These are phyloP conservation scores for Pestalotiopsis fici DNA, from an alignment of 2,329 filamentous ascomycete genomes.

Conservation along the genomic window DNA sequence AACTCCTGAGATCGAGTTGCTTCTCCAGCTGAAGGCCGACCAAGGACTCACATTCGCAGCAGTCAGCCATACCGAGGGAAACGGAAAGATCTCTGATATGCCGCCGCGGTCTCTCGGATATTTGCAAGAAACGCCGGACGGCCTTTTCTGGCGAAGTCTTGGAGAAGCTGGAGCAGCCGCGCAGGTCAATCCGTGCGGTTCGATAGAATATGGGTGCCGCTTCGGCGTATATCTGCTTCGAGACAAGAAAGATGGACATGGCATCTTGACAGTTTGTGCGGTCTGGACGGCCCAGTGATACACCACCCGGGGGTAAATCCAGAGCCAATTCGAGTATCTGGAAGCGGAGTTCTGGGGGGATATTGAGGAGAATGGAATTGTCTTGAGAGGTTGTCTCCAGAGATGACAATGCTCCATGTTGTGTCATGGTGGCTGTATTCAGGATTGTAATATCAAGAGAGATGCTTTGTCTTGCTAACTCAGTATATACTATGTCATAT, in stretches of 20 bases:
- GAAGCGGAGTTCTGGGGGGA: background rate
- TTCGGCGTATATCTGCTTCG: background rate
- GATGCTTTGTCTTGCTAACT: background rate
- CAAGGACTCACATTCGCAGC: background rate
- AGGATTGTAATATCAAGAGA: background rate
- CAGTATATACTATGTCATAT: background rate
- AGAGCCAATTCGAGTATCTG: background rate
- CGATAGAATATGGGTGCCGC: constrained; percentile 1
- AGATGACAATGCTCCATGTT: background rate
- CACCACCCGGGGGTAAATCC: background rate
- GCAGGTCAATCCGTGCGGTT: background rate
- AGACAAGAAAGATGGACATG: background rate
- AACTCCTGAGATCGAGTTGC: background rate
- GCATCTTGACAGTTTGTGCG: background rate
- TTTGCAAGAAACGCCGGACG: background rate
- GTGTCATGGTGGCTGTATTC: background rate
- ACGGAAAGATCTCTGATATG: background rate
- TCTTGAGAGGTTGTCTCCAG: background rate
- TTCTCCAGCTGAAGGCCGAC: background rate
- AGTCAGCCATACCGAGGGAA: background rate
- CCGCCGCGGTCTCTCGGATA: background rate
- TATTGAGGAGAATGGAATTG: background rate
- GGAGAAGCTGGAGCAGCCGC: background rate
- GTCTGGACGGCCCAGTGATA: background rate
- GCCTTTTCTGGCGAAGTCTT: background rate